Percentiles rank a stretch among this genome's conserved stretches.
Evolutionary conservation across 495 filamentous ascomycete species (phyloP).

Genomic region (Ascobolus immersus): DNA sequence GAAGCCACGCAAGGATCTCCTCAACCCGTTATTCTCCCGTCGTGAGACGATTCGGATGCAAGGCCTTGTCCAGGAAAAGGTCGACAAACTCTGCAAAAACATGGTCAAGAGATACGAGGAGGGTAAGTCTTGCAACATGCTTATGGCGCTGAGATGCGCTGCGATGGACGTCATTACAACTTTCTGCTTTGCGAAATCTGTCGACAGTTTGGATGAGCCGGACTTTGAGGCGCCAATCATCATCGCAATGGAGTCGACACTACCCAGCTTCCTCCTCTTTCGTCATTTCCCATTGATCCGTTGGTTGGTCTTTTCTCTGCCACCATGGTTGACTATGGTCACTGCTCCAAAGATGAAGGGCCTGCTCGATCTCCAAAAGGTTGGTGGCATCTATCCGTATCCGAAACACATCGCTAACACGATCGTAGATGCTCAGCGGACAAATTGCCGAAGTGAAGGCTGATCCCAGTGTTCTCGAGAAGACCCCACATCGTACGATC

Average conservation of each 20-base stretch:
- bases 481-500: constrained; percentile 17
- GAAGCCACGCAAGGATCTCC: constrained; percentile 18
- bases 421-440: neutral
- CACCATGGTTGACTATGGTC: constrained; percentile 12
- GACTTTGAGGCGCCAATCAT: constrained; percentile 18
- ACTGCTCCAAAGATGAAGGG: constrained; percentile 9
- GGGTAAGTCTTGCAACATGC: constrained; percentile 11
- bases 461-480: constrained; percentile 15
- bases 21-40: constrained; percentile 19
- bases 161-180: constrained; percentile 20
- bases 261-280: constrained; percentile 10
- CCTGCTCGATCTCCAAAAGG: neutral
- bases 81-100: constrained; percentile 12
- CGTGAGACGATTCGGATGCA: constrained; percentile 16
- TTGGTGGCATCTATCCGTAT: no score
- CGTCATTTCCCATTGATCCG: constrained; percentile 17
- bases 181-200: constrained; percentile 17
- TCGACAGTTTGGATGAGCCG: constrained; percentile 16
- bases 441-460: constrained; percentile 18
- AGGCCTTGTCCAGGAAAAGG: constrained; percentile 17
- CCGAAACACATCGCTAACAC: no score
- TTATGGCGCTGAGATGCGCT: constrained; percentile 18
- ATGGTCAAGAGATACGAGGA: neutral
- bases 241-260: constrained; percentile 12
- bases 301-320: constrained; percentile 14